Evolutionary conservation across 495 filamentous ascomycete species (phyloP).

Genomic region (Daldinia vernicosa): DNA sequence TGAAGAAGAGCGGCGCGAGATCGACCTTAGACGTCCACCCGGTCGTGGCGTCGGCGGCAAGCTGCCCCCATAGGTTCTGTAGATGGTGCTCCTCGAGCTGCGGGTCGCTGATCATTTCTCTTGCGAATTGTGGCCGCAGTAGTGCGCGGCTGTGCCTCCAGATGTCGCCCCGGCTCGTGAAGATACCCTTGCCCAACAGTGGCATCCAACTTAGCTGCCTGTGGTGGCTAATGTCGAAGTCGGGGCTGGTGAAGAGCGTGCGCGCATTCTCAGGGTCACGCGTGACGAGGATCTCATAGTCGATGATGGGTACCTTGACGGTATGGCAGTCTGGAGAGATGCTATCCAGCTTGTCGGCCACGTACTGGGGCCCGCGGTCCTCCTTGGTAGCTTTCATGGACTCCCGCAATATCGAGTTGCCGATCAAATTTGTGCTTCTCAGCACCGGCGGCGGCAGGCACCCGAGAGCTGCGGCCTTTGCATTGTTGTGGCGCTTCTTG

Average conservation of each 20-base stretch:
- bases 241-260: constrained; percentile 65
- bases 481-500: constrained; percentile 37
- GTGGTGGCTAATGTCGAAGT: constrained; percentile 65
- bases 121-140: constrained; percentile 70
- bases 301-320: constrained; percentile 42
- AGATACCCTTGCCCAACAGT: constrained; percentile 74
- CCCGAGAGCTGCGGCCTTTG: constrained; percentile 40
- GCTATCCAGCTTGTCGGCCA: constrained; percentile 35
- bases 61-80: constrained; percentile 53
- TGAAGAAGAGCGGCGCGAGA: constrained; percentile 71
- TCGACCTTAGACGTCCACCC: constrained; percentile 55
- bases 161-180: constrained; percentile 69
- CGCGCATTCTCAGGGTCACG: constrained; percentile 72
- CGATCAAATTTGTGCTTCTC: constrained; percentile 46
- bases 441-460: constrained; percentile 45
- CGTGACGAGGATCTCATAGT: constrained; percentile 57
- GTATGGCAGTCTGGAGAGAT: constrained; percentile 41
- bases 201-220: constrained; percentile 60
- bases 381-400: constrained; percentile 45
- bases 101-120: constrained; percentile 68
- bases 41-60: constrained; percentile 29
- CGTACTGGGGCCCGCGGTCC: constrained; percentile 47
- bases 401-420: constrained; percentile 43
- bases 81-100: constrained; percentile 69
- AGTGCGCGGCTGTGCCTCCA: constrained; percentile 74